These are phyloP conservation scores for Nakazawaea ambrosiae DNA, from an alignment of 805 yeast genomes.

Conservation along the genomic window DNA sequence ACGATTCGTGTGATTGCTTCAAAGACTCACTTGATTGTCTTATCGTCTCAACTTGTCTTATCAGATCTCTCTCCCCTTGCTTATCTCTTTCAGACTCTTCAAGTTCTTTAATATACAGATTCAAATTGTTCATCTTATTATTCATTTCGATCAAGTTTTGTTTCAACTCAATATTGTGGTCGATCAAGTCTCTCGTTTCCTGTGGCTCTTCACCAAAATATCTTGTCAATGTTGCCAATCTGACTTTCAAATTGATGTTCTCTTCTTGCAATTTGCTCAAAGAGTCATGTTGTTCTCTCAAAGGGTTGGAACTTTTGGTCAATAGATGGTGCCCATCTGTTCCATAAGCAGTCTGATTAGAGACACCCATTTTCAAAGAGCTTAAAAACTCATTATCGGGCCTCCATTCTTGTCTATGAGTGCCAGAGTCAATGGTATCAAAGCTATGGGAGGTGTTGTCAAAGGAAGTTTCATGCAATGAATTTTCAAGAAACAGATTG, in stretches of 20 bases:
- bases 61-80: not conserved
- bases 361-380: slow-evolving; percentile 7
- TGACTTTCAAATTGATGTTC: slow-evolving; percentile 35
- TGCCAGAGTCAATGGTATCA: slow-evolving; percentile 9
- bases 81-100: not conserved
- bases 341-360: too few relatives aligned
- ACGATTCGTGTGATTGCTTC: too few relatives aligned
- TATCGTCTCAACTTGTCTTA: too few relatives aligned
- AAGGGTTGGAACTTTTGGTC: slow-evolving; percentile 11
- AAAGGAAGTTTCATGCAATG: slow-evolving; percentile 15
- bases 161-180: slow-evolving; percentile 27
- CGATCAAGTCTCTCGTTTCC: slow-evolving; percentile 30
- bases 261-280: slow-evolving; percentile 28
- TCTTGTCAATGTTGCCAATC: slow-evolving; percentile 31
- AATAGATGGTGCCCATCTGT: slow-evolving; percentile 15
- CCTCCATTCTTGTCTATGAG: slow-evolving; percentile 1
- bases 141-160: slow-evolving; percentile 18
- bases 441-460: slow-evolving; percentile 19
- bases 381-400: slow-evolving; percentile 3
- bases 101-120: slow-evolving; percentile 4
- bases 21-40: too few relatives aligned
- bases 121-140: slow-evolving; percentile 5
- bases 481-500: too few relatives aligned
- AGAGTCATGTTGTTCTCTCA: slow-evolving; percentile 19
- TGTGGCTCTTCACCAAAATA: slow-evolving; percentile 34